Conservation (phyloP, 495 filamentous ascomycete species). For the Neurospora tetraspora region DNA sequence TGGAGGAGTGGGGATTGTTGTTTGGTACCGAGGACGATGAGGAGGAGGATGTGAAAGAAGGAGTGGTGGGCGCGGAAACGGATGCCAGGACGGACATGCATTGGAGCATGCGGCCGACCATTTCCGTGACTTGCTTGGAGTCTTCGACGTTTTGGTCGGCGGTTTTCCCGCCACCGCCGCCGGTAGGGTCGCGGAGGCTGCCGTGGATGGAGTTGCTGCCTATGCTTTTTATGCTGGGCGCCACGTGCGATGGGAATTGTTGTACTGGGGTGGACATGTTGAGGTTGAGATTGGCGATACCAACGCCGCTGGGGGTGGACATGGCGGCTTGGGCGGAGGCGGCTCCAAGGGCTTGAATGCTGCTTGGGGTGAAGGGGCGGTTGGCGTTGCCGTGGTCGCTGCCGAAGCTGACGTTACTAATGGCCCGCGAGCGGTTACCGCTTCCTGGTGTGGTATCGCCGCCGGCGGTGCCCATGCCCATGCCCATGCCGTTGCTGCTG, state of each 20-base stretch:
- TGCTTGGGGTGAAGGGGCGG: slow-evolving; percentile 42
- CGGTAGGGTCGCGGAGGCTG: slow-evolving; percentile 18
- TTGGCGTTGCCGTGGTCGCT: slow-evolving; percentile 36
- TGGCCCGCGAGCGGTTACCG: slow-evolving; percentile 56
- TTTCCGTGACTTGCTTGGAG: slow-evolving; percentile 82
- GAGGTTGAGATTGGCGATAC: slow-evolving; percentile 19
- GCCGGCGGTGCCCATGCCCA: slow-evolving; percentile 58
- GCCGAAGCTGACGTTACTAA: slow-evolving; percentile 76
- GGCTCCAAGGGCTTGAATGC: slow-evolving; percentile 28
- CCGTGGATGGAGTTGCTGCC: slow-evolving; percentile 5
- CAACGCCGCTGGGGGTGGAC: background rate
- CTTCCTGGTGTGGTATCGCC: slow-evolving; percentile 42
- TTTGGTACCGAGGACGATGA: background rate
- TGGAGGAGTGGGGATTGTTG: background rate
- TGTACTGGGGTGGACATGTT: slow-evolving; percentile 2
- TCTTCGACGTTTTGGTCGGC: slow-evolving; percentile 48
- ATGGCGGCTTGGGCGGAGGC: slow-evolving; percentile 19
- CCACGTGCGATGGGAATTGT: background rate
- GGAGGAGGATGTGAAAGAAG: background rate
- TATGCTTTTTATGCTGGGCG: background rate
- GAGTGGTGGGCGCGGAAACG: slow-evolving; percentile 25
- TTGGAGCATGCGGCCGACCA: slow-evolving; percentile 91
- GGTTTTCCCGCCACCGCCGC: slow-evolving; percentile 1
- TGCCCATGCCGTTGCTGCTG: slow-evolving; percentile 71
- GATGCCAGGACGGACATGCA: slow-evolving; percentile 84